These are phyloP conservation scores for Diaporthe sp. DNA, from an alignment of 2,329 filamentous ascomycete genomes.

Conservation along the genomic window DNA sequence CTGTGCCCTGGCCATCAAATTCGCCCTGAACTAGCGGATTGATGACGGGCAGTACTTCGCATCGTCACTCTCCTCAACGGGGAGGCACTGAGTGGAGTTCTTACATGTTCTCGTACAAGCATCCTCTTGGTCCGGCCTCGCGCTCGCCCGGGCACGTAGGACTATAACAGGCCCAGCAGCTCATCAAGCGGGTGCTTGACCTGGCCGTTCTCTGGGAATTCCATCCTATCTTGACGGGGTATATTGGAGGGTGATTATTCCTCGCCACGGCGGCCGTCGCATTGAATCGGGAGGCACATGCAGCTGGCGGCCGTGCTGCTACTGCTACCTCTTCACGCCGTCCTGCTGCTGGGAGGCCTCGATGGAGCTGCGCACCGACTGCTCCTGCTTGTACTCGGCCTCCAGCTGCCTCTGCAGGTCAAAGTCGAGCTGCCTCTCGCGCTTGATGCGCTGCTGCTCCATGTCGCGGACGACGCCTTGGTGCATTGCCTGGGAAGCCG, in stretches of 20 bases:
- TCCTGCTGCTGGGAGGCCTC: conserved; percentile 18
- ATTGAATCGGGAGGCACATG: too few relatives aligned
- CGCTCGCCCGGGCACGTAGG: not conserved
- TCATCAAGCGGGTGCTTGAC: too few relatives aligned
- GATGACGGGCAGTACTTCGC: too few relatives aligned
- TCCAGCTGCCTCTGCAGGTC: conserved; percentile 90
- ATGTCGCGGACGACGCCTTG: conserved; percentile 93
- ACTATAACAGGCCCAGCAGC: not conserved
- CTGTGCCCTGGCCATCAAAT: not conserved
- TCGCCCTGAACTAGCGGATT: not conserved
- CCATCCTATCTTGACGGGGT: not conserved
- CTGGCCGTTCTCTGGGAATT: too few relatives aligned
- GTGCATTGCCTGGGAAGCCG: conserved; percentile 85
- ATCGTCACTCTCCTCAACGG: too few relatives aligned
- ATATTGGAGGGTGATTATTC: not conserved
- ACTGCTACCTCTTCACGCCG: conserved; percentile 11
- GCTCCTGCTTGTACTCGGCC: conserved; percentile 89
- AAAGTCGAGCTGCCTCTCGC: conserved; percentile 93
- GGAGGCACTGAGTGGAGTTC: not conserved
- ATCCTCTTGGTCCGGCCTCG: not conserved
- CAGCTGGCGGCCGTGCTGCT: not conserved
- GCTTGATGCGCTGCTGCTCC: conserved; percentile 91
- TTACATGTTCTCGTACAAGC: not conserved
- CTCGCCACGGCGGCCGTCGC: not conserved
- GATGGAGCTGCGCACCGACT: conserved; percentile 75